Evolutionary conservation across 306 rosid species (phyloP), one percentile per base, ranked within the genome.

Genomic region (Clitoria ternatea): DNA sequence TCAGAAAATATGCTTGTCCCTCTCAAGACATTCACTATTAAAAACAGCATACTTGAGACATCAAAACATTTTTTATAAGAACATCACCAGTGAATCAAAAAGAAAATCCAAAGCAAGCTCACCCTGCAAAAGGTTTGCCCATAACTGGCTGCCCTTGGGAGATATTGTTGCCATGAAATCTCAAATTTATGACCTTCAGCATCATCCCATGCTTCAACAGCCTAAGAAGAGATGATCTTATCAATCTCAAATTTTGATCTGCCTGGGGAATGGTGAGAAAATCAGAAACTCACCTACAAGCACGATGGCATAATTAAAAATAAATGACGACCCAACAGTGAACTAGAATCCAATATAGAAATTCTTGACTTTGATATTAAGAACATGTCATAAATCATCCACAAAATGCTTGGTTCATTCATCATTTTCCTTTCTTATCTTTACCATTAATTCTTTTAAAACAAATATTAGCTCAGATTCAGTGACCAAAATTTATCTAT

Each of bases 111-210:
- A 65, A 73, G 43, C 69, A 79, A 49, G 59, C 89, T 69, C 76
- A 90, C 98, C n/a, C 96, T 87, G 85, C 97, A 94, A 86, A 94
- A 94, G 54, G 98, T 96, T 75, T 94, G 97, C 61, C 96, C 98
- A 78, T 90, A 94, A 86, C 98, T 90, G 53, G 98, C 97, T 39
- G 98, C 97, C 80, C 98, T 87, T 60, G 90, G 81, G 71, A 94
- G 90, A 11, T 89, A 90, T 36, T 47, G 82, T 64, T 94, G 98
- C 52, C 96, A 90, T 29, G 62, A 85, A 80, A 81, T 75, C 78
- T 90, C 98, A 85, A 90, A 94, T 81, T 94, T 97, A 78, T 90
- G 97, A 47, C 98, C 97, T 14, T 92, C 88, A 81, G 97, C 97
- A 52, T 90, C 97, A 69, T 89, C 86, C 61, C 97, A 90, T 56